Evolutionary conservation across 352 stramenopile genomes (phyloP).

Genomic region (Globisporangium yorkense): DNA sequence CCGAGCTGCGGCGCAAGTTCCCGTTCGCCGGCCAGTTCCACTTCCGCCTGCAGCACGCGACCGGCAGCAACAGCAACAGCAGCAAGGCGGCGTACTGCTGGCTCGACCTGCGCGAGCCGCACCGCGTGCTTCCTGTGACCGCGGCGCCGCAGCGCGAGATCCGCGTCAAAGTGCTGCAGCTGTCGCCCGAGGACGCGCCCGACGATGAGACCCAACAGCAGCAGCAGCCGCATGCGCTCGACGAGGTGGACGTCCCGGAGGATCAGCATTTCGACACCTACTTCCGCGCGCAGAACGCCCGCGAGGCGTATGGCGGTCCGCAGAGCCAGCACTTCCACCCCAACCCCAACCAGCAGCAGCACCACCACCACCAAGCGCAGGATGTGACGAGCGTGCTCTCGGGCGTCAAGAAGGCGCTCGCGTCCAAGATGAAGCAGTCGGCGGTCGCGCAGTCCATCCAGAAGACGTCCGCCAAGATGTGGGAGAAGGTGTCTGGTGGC

Average conservation of each 20-base stretch:
- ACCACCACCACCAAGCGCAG: conserved; percentile 18
- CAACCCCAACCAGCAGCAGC: conserved; percentile 16
- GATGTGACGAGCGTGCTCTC: conserved; percentile 61
- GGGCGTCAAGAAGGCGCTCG: conserved; percentile 70
- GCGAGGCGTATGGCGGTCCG: not conserved
- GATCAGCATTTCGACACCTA: conserved; percentile 58
- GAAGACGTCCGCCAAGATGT: conserved; percentile 68
- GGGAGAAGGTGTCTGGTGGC: conserved; percentile 54
- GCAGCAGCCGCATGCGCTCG: conserved; percentile 7
- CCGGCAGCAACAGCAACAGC: not conserved
- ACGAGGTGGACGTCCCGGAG: conserved; percentile 58
- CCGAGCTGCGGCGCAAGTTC: conserved; percentile 61
- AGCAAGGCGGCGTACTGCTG: conserved; percentile 48
- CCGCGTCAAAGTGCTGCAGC: conserved; percentile 72
- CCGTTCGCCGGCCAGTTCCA: conserved; percentile 72
- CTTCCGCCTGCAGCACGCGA: conserved; percentile 66
- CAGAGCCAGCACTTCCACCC: not conserved
- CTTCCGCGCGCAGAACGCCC: conserved; percentile 41
- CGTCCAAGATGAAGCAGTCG: conserved; percentile 81
- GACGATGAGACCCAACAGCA: conserved; percentile 11
- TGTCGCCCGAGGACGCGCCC: conserved; percentile 20
- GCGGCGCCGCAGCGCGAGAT: conserved; percentile 29
- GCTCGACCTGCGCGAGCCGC: conserved; percentile 62
- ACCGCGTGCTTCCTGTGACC: conserved; percentile 30
- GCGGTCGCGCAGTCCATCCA: conserved; percentile 59